These are phyloP conservation scores for Termitomyces heimii DNA, from an alignment of 768 basidiomycete species.

Conservation along the genomic window DNA sequence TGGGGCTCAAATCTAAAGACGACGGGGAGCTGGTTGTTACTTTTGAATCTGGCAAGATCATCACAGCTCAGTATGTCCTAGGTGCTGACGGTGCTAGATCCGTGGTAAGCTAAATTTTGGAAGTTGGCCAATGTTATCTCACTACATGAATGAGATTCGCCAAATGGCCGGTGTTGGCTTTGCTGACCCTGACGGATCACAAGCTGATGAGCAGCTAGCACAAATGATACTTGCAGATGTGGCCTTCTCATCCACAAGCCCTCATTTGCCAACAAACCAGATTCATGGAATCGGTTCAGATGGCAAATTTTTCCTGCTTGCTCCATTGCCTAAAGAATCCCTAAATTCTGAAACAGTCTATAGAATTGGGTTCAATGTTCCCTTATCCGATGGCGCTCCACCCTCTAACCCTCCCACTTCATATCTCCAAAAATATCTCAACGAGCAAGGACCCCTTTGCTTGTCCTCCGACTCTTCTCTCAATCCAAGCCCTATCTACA, in stretches of 20 bases:
- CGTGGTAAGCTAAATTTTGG: conserved; percentile 20
- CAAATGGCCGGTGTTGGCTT: conserved; percentile 34
- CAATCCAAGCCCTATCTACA: conserved; percentile 24
- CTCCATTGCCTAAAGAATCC: conserved; percentile 28
- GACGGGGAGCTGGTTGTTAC: conserved; percentile 30
- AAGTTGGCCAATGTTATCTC: neutral
- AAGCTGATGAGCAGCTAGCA: conserved; percentile 20
- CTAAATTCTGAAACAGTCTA: conserved; percentile 21
- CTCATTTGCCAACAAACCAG: conserved; percentile 15
- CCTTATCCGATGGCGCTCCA: conserved; percentile 24
- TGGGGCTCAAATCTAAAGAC: conserved; percentile 26
- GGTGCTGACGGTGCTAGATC: conserved; percentile 49
- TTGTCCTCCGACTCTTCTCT: conserved; percentile 29
- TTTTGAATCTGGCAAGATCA: conserved; percentile 39
- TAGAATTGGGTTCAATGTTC: conserved; percentile 36
- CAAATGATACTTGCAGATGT: conserved; percentile 46
- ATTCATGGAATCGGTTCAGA: conserved; percentile 19
- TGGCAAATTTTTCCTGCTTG: conserved; percentile 26
- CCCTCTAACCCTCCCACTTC: conserved; percentile 28
- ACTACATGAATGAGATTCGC: conserved; percentile 30
- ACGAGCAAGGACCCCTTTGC: conserved; percentile 29
- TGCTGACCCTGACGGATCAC: conserved; percentile 32
- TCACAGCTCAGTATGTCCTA: conserved; percentile 40
- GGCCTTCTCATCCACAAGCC: conserved; percentile 23
- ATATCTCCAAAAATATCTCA: conserved; percentile 38